Base-by-base conservation (phyloP, 2,329 filamentous ascomycete species). In the Chaetomiaceae sp. region DNA sequence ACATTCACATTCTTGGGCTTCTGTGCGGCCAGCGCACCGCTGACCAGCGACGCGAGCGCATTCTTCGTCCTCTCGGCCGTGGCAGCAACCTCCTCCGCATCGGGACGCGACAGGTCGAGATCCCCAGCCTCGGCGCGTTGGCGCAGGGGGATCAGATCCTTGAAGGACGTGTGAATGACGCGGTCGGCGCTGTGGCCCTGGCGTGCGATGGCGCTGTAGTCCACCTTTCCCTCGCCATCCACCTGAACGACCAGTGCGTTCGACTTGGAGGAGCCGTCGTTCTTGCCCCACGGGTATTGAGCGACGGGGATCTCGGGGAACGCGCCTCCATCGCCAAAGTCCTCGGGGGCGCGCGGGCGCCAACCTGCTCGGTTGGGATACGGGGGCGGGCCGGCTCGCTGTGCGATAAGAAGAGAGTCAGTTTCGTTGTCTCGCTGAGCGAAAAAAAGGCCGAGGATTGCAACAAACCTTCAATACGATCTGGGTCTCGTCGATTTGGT, bases 201-300 rank as follows among this genome's bases (percentile, higher is more conserved):
- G 62, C 86, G 80, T 45, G 92, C 92, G 64, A 99, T 95, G 48
- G 91, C 90, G 67, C 96, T 90, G 73, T 96, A 99, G 70, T 96
- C 95, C 56, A 96, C 87, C 66, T 95, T 95, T 39, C 93, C 93
- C 58, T 95, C 86, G 0, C 78, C 82, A 65, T 97, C 90, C 31
- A 97, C 90, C 66, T 95, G 88, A 27, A 97, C 78, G n/a, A 90
- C 86, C 42, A 99, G 78, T 49, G 93, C 91, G 71, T 96, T 97
- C 59, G 85, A 93, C 41, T 78, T 81, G 27, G 75, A 78, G 8
- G 81, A 73, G 2, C 70, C 63, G 70, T 95, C 95, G 62, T 85
- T 83, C 89, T 97, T 96, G 53, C 95, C 89, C 44, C 96, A 80
- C 10, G 93, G 93, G 66, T 97, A 99, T 66, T 99, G 93, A 38